These are phyloP conservation scores for Suillus subaureus DNA, from an alignment of 768 basidiomycete species.

Conservation along the genomic window DNA sequence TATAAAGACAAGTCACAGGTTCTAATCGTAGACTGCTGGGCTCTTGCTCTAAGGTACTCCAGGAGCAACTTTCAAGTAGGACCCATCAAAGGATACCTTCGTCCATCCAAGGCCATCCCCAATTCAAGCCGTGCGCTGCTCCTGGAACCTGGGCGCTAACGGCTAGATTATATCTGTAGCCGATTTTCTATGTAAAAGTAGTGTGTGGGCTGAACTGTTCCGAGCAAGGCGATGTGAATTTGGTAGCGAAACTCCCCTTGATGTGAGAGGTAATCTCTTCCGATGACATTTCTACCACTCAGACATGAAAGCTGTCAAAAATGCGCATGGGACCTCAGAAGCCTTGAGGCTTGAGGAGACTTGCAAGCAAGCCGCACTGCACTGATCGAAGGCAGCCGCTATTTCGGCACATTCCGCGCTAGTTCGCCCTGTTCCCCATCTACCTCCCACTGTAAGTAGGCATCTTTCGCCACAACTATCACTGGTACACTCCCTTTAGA, in stretches of 20 bases:
- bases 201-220: not conserved
- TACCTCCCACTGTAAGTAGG: conserved; percentile 7
- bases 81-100: not conserved
- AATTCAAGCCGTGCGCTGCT: not conserved
- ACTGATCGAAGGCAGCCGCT: not conserved
- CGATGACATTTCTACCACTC: not conserved
- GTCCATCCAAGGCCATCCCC: conserved; percentile 3
- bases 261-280: not conserved
- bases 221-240: not conserved
- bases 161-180: not conserved
- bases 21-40: not conserved
- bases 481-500: conserved; percentile 11
- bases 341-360: not conserved
- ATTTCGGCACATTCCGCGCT: conserved; percentile 34
- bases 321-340: not conserved
- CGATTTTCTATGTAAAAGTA: not conserved
- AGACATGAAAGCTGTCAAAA: not conserved
- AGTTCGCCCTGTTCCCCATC: conserved; percentile 20
- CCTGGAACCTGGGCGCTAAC: not conserved
- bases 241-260: not conserved
- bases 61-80: not conserved
- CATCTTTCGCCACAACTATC: conserved; percentile 19
- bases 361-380: not conserved
- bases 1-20: not conserved
- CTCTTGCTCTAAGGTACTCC: not conserved